Percentiles rank a stretch among this genome's conserved stretches.
Evolutionary conservation across 2,329 filamentous ascomycete species (phyloP).

Genomic region (Fusarium verrucosum): DNA sequence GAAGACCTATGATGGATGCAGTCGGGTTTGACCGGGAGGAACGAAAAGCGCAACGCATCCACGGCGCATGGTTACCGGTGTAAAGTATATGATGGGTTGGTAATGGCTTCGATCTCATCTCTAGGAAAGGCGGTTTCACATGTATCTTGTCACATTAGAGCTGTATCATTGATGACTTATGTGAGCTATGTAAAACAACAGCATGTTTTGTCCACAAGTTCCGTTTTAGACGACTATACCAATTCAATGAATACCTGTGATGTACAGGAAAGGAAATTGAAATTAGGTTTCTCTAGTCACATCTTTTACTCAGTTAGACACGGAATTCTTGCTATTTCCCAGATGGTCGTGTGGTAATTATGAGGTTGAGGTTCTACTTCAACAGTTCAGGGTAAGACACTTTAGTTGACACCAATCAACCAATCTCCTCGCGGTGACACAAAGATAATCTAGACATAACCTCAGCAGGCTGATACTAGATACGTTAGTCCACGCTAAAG

Average conservation of each 20-base stretch:
- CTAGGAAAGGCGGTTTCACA: slow-evolving; percentile 41
- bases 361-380: too few species aligned
- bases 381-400: slow-evolving; percentile 14
- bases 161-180: slow-evolving; percentile 37
- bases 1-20: slow-evolving; percentile 36
- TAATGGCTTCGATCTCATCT: slow-evolving; percentile 47
- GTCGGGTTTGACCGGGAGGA: slow-evolving; percentile 30
- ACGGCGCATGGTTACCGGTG: slow-evolving; percentile 38
- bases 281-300: background rate
- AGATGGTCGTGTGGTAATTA: background rate
- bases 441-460: background rate
- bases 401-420: background rate
- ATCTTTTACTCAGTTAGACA: background rate
- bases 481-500: background rate
- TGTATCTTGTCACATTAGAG: slow-evolving; percentile 44
- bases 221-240: too few species aligned
- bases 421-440: background rate
- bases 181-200: slow-evolving; percentile 19
- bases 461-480: background rate
- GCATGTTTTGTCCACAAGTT: background rate
- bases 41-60: slow-evolving; percentile 33
- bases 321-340: background rate
- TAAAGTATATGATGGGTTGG: slow-evolving; percentile 42
- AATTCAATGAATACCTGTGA: background rate
- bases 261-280: background rate